Base-by-base conservation (phyloP, 805 yeast genomes). In the Zygosaccharomyces kombuchaensis region DNA sequence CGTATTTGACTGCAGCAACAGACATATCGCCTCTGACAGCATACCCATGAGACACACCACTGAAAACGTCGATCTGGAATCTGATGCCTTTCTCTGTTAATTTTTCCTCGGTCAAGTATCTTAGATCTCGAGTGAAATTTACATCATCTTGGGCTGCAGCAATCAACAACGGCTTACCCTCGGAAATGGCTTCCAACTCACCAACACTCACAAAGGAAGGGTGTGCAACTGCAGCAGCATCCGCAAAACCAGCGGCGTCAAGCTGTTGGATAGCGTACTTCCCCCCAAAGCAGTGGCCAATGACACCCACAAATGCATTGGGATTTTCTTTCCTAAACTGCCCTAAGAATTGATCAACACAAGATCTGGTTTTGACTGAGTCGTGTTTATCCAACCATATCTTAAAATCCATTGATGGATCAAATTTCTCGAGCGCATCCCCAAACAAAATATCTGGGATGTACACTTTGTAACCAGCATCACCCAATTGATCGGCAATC, bases 211-310 rank as follows among this genome's bases (percentile, higher is more conserved):
- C 81, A 50, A 83, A 75, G 2, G 95, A 83, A 5, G 97, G 96
- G 66, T 90, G 97, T 7, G 93, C 93, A 51, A 78, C 66, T 12
- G 91, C 95, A 57, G 77, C 87, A 13, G 74, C 84, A 50, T 77
- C 76, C 29, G 77, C 74, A 6, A 57, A 36, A 21, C 76, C 75
- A 7, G 41, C 47, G 1, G 62, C 55, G 38, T 68, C 46, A 8
- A 71, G 57, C 46, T 81, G 76, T 48, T 75, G 79, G 46, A 84
- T 56, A 27, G 77, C 80, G 55, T 71, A 81, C 65, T 81, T 84
- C 34, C 87, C 96, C 62, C 96, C 96, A 53, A 72, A 88, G 68
- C 96, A 88, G 70, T 87, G 81, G 19, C 96, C 96, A 47, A 83
- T 67, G 16, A 78, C 77, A 35, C 76, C 80, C 17, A 83, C 48